Evolutionary conservation across 2,329 filamentous ascomycete genomes (phyloP).

Genomic region (Kalmusia sp.): DNA sequence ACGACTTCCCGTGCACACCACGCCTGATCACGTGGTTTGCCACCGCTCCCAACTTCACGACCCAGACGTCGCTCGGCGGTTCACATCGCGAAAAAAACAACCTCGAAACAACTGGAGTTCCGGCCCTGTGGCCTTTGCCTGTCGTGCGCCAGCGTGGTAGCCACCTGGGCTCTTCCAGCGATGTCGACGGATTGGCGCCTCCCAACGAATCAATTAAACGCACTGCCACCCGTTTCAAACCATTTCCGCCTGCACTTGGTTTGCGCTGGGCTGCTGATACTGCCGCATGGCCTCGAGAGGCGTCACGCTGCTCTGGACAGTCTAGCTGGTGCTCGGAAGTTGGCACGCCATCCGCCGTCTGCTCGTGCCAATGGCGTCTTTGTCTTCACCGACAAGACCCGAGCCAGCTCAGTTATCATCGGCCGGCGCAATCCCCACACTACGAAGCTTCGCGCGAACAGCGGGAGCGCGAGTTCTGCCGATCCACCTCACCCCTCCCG

Average conservation of each 20-base stretch:
- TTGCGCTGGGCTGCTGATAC: conserved; percentile 22
- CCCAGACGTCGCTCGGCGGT: conserved; percentile 15
- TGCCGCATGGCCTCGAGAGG: conserved; percentile 8
- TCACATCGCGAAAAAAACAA: background rate
- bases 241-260: conserved; percentile 19
- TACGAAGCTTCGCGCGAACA: conserved; percentile 33
- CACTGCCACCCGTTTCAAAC: conserved; percentile 37
- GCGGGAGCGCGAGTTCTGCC: conserved; percentile 31
- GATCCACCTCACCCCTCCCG: conserved; percentile 34
- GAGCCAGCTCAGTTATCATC: conserved; percentile 4
- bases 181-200: conserved; percentile 8
- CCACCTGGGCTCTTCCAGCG: background rate
- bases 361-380: conserved; percentile 26
- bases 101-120: background rate
- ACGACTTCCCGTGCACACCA: background rate
- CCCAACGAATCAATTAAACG: conserved; percentile 13
- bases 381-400: conserved; percentile 42
- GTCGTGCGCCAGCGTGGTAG: background rate
- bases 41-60: conserved; percentile 11
- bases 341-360: conserved; percentile 13
- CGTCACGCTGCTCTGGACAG: conserved; percentile 13
- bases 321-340: conserved; percentile 18
- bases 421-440: conserved; percentile 12
- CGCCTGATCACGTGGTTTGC: conserved; percentile 10
- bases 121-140: background rate